These are phyloP conservation scores for Paramecium sexaurelia DNA, from an alignment of 73 alveolate genomes.

Conservation along the genomic window DNA sequence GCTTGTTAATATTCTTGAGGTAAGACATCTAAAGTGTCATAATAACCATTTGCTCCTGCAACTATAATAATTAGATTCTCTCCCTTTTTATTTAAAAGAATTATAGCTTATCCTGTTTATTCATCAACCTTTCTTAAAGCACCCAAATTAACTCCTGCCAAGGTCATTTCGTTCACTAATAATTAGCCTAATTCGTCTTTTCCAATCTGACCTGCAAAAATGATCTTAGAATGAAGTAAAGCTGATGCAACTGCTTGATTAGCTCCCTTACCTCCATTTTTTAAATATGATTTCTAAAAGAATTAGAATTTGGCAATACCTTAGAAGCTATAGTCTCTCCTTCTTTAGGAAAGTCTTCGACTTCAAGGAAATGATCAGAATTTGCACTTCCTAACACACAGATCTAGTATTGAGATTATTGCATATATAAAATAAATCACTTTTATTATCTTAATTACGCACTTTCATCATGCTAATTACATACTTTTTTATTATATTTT, in stretches of 20 bases:
- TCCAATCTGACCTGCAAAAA: constrained; percentile 72
- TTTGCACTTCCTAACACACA: constrained; percentile 77
- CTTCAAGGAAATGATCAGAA: constrained; percentile 74
- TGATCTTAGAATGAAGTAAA: constrained; percentile 47
- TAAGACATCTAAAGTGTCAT: constrained; percentile 19
- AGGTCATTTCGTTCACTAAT: constrained; percentile 52
- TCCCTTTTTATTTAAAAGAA: constrained; percentile 61
- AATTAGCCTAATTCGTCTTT: constrained; percentile 65
- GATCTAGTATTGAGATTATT: constrained; percentile 42
- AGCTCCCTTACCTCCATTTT: constrained; percentile 79
- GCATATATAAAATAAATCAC: constrained; percentile 43
- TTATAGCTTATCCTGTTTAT: constrained; percentile 72
- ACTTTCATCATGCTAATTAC: constrained; percentile 30
- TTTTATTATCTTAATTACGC: constrained; percentile 18
- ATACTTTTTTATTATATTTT: not conserved
- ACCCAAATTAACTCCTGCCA: constrained; percentile 58
- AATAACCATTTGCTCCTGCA: constrained; percentile 71
- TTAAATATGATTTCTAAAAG: constrained; percentile 58
- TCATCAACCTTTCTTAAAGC: constrained; percentile 60
- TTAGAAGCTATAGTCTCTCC: constrained; percentile 75
- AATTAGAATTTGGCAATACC: not conserved
- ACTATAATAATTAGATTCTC: constrained; percentile 69
- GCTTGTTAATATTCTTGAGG: constrained; percentile 58
- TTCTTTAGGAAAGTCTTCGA: constrained; percentile 63
- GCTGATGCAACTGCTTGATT: constrained; percentile 77